These are phyloP conservation scores for Nicotiana rustica DNA, from an alignment of 305 asterid species.

Conservation along the genomic window DNA sequence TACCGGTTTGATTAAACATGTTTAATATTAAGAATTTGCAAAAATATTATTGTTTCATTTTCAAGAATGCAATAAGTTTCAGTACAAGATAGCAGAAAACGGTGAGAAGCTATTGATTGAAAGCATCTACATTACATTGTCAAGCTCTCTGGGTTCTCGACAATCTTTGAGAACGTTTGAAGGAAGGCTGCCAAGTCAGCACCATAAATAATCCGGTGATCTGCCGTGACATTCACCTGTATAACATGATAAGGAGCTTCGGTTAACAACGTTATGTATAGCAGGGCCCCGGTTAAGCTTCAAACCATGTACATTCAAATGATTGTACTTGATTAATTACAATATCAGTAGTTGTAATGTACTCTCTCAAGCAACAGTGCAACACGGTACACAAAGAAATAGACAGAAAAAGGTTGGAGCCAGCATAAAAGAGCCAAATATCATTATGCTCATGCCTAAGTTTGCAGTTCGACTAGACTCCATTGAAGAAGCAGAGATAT, in stretches of 20 bases:
- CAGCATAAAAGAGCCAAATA: not conserved
- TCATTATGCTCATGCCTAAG: not conserved
- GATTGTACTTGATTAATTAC: not conserved
- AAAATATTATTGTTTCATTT: not conserved
- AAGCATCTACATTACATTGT: slow-evolving; percentile 64
- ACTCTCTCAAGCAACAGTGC: not conserved
- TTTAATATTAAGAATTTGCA: not conserved
- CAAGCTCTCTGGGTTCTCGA: slow-evolving; percentile 87
- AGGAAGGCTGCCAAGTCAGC: slow-evolving; percentile 95
- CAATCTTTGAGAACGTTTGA: slow-evolving; percentile 75
- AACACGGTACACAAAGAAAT: not conserved
- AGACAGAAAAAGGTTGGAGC: not conserved
- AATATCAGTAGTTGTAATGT: not conserved
- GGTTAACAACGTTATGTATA: too few relatives aligned
- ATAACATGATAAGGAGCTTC: not conserved
- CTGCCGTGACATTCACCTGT: slow-evolving; percentile 93
- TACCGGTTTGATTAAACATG: not conserved
- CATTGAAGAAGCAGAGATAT: not conserved
- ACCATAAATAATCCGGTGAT: slow-evolving; percentile 85
- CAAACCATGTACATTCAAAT: not conserved
- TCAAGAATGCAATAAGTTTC: slow-evolving; percentile 14
- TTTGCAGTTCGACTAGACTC: not conserved
- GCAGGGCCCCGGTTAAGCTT: not conserved
- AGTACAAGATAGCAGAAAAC: slow-evolving; percentile 29
- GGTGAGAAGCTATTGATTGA: slow-evolving; percentile 28